Evolutionary conservation across 257 asterid species (phyloP).

Genomic region (Plantago ovata): DNA sequence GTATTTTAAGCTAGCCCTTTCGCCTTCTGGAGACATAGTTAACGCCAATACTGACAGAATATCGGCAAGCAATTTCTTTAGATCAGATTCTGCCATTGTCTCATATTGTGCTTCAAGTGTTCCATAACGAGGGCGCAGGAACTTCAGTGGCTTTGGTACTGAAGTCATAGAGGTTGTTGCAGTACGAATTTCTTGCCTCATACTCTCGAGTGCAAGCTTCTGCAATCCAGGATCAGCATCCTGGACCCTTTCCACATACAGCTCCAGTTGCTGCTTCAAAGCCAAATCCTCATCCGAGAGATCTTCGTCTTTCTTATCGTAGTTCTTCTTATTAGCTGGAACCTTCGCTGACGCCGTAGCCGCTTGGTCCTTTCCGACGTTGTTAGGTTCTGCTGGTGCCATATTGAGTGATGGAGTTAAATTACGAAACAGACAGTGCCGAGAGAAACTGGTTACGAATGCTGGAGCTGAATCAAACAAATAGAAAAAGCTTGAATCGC

Average conservation of each 20-base stretch:
- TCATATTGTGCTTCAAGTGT: conserved; percentile 69
- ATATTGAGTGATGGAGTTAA: conserved; percentile 23
- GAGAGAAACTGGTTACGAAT: no score
- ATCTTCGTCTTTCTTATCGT: conserved; percentile 95
- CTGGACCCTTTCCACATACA: conserved; percentile 89
- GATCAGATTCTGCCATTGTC: conserved; percentile 60
- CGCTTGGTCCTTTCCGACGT: conserved; percentile 48
- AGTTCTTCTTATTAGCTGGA: conserved; percentile 80
- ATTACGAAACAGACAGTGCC: no score
- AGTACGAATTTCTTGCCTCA: conserved; percentile 92
- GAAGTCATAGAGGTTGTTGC: conserved; percentile 99
- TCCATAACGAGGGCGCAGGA: conserved; percentile 93
- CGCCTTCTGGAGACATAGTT: conserved; percentile 99
- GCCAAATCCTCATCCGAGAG: conserved; percentile 97
- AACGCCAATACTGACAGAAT: conserved; percentile 94
- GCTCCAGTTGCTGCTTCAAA: conserved; percentile 81
- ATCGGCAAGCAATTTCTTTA: conserved; percentile 86
- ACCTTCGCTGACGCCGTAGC: conserved; percentile 39
- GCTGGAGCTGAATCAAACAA: no score
- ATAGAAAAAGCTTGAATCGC: no score
- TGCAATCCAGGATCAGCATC: conserved; percentile 84
- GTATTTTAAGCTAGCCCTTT: conserved; percentile 95
- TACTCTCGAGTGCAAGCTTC: conserved; percentile 83
- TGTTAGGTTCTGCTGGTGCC: conserved; percentile 54
- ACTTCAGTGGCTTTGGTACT: conserved; percentile 94